Percentiles rank a stretch among this genome's conserved stretches.
phyloP scores from a whole-genome alignment of 2,329 filamentous ascomycete genomes.

The Aspergillus eucalypticola region DNA sequence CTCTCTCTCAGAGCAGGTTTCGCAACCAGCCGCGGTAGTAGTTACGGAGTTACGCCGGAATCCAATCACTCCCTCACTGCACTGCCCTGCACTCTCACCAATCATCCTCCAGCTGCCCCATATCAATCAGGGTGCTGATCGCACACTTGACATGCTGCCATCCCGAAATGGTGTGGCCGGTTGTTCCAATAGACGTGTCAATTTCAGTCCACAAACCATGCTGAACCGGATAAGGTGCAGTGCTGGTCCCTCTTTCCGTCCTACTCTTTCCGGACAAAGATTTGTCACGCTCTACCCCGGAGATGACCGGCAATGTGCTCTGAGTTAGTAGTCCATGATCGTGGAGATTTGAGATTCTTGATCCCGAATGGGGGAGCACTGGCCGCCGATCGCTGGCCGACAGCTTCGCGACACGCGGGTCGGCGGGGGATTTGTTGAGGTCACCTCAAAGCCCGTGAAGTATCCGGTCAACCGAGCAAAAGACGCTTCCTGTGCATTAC shows the following conservation, averaged over 20 bases:
- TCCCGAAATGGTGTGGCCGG: neutral
- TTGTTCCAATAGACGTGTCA: neutral
- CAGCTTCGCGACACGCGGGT: neutral
- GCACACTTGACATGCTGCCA: neutral
- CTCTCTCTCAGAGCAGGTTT: neutral
- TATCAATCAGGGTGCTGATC: neutral
- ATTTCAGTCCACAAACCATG: neutral
- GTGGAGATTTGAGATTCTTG: neutral
- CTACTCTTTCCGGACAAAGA: slow-evolving; percentile 2
- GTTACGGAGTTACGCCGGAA: neutral
- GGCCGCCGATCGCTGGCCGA: neutral
- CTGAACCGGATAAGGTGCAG: neutral
- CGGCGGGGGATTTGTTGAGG: neutral
- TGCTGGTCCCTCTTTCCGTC: too few relatives aligned
- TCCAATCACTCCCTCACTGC: too few relatives aligned
- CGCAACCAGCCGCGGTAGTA: neutral
- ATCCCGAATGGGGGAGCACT: neutral
- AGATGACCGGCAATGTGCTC: neutral
- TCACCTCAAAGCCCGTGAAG: neutral
- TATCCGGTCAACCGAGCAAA: neutral
- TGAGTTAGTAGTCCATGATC: neutral
- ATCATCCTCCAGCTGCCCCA: neutral
- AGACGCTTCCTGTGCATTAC: neutral
- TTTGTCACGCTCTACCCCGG: slow-evolving; percentile 27
- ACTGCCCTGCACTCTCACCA: too few relatives aligned